A percentile compares a stretch with the other conserved stretches of the same genome.
Conservation (phyloP, 106 monocot genomes). For the Dioscorea dumetorum region DNA sequence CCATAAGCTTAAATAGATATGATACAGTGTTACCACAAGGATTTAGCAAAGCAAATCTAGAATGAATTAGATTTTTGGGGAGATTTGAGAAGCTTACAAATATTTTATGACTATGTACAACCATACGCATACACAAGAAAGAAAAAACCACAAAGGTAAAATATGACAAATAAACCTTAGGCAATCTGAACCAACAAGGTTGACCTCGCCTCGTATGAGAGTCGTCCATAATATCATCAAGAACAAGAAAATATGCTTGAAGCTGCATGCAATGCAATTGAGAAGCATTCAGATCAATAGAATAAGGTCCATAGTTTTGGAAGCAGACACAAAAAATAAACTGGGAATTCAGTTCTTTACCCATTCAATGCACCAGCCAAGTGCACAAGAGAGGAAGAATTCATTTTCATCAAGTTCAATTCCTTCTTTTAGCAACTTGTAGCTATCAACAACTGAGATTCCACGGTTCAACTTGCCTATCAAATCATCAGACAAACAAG, state of each 20-base stretch:
- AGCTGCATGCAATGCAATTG: conserved; percentile 36
- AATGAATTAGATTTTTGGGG: too few relatives aligned
- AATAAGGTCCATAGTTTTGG: too few relatives aligned
- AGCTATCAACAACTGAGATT: conserved; percentile 92
- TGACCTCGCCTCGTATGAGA: conserved; percentile 94
- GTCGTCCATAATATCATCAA: conserved; percentile 98
- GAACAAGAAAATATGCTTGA: conserved; percentile 96
- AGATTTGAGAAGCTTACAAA: too few relatives aligned
- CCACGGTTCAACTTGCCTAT: conserved; percentile 94
- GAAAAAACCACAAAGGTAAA: background rate
- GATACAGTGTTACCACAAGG: too few relatives aligned
- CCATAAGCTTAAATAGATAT: too few relatives aligned
- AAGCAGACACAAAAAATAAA: too few relatives aligned
- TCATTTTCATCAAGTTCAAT: conserved; percentile 64
- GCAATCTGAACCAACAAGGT: conserved; percentile 87
- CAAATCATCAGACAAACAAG: background rate
- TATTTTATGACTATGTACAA: too few relatives aligned
- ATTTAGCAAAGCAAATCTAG: too few relatives aligned
- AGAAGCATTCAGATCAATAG: too few relatives aligned
- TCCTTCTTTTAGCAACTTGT: conserved; percentile 71
- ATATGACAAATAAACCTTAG: conserved; percentile 47
- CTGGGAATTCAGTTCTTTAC: conserved; percentile 21
- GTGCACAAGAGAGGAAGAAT: conserved; percentile 51
- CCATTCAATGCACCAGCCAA: conserved; percentile 99
- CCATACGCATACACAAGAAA: too few relatives aligned